phyloP scores from a whole-genome alignment of 2,329 filamentous ascomycete genomes.

The Pestalotiopsis sp. region DNA sequence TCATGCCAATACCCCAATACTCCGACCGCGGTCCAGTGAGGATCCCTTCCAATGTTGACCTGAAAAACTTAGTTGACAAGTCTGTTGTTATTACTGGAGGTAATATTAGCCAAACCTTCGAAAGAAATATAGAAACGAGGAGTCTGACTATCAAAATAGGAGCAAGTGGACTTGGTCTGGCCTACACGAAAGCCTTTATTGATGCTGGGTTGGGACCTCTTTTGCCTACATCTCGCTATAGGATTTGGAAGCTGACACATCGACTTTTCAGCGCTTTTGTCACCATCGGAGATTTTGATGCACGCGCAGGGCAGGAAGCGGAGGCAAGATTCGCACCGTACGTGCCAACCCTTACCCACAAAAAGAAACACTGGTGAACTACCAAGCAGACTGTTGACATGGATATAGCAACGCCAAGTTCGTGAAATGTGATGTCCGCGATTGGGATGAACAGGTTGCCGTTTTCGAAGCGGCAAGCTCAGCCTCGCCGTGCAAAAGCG shows the following conservation, averaged over 20 bases:
- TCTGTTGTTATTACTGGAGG: background rate
- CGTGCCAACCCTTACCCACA: background rate
- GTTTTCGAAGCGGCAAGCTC: background rate
- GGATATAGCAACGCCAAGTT: background rate
- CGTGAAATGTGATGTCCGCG: background rate
- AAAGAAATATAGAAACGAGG: background rate
- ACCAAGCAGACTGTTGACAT: background rate
- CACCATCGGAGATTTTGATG: background rate
- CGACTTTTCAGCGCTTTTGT: background rate
- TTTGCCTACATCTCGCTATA: background rate
- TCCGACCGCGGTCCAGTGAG: background rate
- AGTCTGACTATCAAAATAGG: background rate
- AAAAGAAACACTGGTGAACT: background rate
- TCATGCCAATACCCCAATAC: background rate
- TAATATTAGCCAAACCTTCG: background rate
- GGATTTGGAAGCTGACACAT: background rate
- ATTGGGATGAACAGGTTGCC: constrained; percentile 4
- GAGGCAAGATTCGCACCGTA: background rate
- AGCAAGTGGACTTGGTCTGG: constrained; percentile 5
- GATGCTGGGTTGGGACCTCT: background rate
- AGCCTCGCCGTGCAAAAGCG: background rate
- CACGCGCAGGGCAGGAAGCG: background rate
- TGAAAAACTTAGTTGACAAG: background rate
- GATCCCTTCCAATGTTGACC: background rate
- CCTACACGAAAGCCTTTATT: background rate